Evolutionary conservation across 2,329 filamentous ascomycete species (phyloP).

Genomic region (Whalleya microplaca): DNA sequence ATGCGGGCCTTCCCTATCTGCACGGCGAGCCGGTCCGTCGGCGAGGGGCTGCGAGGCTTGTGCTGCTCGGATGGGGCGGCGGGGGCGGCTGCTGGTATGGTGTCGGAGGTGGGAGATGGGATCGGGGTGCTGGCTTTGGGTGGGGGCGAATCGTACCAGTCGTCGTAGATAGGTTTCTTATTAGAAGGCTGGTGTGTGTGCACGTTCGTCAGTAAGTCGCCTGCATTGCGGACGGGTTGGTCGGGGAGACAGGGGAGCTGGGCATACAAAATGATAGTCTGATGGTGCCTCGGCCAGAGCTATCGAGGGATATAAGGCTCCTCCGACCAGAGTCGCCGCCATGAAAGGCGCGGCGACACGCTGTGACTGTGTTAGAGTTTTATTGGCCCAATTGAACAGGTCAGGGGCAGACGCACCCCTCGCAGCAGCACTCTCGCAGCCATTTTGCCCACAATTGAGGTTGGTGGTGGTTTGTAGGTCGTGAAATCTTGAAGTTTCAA

Average conservation of each 20-base stretch:
- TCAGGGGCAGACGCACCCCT: slow-evolving; percentile 47
- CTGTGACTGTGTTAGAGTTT: slow-evolving; percentile 35
- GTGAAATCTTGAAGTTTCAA: slow-evolving; percentile 19
- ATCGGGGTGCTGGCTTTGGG: slow-evolving; percentile 32
- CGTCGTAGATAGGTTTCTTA: slow-evolving; percentile 82
- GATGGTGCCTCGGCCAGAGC: slow-evolving; percentile 52
- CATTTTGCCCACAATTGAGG: slow-evolving; percentile 59
- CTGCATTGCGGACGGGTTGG: neutral
- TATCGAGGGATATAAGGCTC: slow-evolving; percentile 41
- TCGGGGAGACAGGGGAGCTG: neutral
- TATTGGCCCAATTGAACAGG: slow-evolving; percentile 12
- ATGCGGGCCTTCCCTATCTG: slow-evolving; percentile 82
- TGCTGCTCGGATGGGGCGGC: slow-evolving; percentile 35
- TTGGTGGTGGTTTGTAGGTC: slow-evolving; percentile 18
- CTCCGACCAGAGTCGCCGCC: slow-evolving; percentile 46
- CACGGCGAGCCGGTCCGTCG: slow-evolving; percentile 84
- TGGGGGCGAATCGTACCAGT: slow-evolving; percentile 55
- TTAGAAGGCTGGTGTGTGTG: slow-evolving; percentile 13
- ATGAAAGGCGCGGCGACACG: slow-evolving; percentile 59
- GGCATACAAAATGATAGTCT: slow-evolving; percentile 25
- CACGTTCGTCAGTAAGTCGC: slow-evolving; percentile 3
- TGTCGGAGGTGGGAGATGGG: slow-evolving; percentile 39
- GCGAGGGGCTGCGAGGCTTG: slow-evolving; percentile 63
- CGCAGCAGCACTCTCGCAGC: slow-evolving; percentile 63
- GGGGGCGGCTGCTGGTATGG: slow-evolving; percentile 32